A percentile compares a stretch with the other conserved stretches of the same genome.
Evolutionary conservation across 108 stramenopile species (phyloP).

Genomic region (Cyclotella baltica): DNA sequence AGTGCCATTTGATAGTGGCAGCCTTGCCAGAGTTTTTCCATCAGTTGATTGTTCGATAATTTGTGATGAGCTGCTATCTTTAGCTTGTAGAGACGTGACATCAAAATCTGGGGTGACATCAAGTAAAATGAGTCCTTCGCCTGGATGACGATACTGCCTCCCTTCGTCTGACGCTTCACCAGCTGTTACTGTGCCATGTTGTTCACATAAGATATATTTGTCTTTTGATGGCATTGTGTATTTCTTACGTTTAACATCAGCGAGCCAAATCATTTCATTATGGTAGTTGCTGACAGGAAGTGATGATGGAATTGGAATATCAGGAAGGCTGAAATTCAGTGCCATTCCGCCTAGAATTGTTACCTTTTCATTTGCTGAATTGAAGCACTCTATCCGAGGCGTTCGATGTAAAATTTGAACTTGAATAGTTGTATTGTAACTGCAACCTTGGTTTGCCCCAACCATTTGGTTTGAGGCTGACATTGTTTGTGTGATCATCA

Average conservation of each 20-base stretch:
- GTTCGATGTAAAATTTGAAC: conserved; percentile 44
- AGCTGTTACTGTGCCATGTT: conserved; percentile 19
- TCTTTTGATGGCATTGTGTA: conserved; percentile 55
- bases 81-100: neutral
- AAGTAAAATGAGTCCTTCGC: conserved; percentile 34
- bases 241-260: conserved; percentile 39
- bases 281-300: neutral
- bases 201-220: conserved; percentile 37
- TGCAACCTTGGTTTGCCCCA: neutral
- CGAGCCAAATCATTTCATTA: conserved; percentile 42
- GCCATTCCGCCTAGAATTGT: conserved; percentile 51
- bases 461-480: neutral
- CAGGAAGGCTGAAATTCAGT: conserved; percentile 52
- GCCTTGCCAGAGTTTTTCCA: conserved; percentile 24
- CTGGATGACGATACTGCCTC: conserved; percentile 14
- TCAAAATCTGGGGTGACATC: neutral
- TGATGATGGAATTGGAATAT: conserved; percentile 39
- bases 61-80: neutral
- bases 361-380: conserved; percentile 39
- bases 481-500: neutral
- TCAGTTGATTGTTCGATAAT: neutral
- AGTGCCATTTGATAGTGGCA: conserved; percentile 35
- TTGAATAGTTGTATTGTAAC: neutral
- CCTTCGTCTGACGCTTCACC: neutral
- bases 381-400: conserved; percentile 53